phyloP scores from a whole-genome alignment of 2,329 filamentous ascomycete species.

The Arthrobotrys entomopaga region DNA sequence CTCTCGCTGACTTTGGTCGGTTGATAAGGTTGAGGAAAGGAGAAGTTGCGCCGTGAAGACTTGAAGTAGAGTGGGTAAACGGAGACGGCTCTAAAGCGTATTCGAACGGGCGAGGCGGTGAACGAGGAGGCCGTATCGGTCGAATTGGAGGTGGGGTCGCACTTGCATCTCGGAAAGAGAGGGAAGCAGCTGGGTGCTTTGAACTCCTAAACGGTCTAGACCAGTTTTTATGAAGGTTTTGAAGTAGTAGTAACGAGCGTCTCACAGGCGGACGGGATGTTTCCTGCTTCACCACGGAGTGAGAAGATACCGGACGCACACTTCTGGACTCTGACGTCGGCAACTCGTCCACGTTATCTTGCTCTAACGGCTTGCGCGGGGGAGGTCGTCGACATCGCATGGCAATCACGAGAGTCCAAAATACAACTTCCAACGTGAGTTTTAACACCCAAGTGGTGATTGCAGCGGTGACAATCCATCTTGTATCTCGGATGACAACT shows the following conservation, averaged over 20 bases:
- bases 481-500: slow-evolving; percentile 40
- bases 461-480: slow-evolving; percentile 47
- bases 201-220: slow-evolving; percentile 39
- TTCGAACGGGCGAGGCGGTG: slow-evolving; percentile 26
- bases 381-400: slow-evolving; percentile 31
- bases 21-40: slow-evolving; percentile 47
- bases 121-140: slow-evolving; percentile 28
- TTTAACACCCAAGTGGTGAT: slow-evolving; percentile 47
- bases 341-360: slow-evolving; percentile 15
- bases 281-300: slow-evolving; percentile 22
- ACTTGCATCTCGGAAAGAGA: slow-evolving; percentile 15
- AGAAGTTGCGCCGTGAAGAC: slow-evolving; percentile 20
- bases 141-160: slow-evolving; percentile 18
- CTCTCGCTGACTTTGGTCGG: slow-evolving; percentile 31
- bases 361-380: slow-evolving; percentile 12
- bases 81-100: slow-evolving; percentile 39
- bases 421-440: slow-evolving; percentile 42
- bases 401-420: slow-evolving; percentile 46
- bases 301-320: slow-evolving; percentile 16
- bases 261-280: slow-evolving; percentile 4
- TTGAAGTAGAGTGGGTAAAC: slow-evolving; percentile 33
- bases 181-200: slow-evolving; percentile 1
- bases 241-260: slow-evolving; percentile 33
- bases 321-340: slow-evolving; percentile 12
- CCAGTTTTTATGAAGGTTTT: slow-evolving; percentile 39